These are phyloP conservation scores for Botrytis aclada DNA, from an alignment of 2,329 filamentous ascomycete species.

Conservation along the genomic window DNA sequence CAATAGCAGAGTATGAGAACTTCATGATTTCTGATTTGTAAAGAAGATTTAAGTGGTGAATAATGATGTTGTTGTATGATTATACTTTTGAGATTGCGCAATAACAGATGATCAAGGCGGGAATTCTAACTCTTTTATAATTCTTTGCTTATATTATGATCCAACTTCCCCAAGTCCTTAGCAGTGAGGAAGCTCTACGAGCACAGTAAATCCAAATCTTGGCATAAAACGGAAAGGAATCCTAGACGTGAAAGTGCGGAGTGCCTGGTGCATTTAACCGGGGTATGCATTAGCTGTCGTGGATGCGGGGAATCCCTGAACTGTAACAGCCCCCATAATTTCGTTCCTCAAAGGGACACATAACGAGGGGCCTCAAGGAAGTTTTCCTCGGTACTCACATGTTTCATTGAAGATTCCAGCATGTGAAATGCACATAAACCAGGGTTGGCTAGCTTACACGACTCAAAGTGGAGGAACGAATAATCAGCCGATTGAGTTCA, in stretches of 20 bases:
- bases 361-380: neutral
- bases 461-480: neutral
- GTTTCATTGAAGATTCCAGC: neutral
- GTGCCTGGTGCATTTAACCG: neutral
- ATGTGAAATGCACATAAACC: neutral
- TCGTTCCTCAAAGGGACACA: neutral
- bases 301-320: constrained; percentile 13
- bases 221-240: neutral
- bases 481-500: neutral
- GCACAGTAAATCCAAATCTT: neutral
- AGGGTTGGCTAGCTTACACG: neutral
- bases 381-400: neutral
- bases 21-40: constrained; percentile 3
- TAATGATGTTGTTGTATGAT: neutral
- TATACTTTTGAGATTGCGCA: neutral
- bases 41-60: neutral
- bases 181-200: neutral
- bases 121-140: neutral
- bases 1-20: constrained; percentile 6
- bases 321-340: neutral
- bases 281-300: neutral
- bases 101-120: neutral
- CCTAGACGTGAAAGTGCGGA: neutral
- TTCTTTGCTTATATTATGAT: neutral
- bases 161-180: neutral